Percentiles rank a stretch among this genome's conserved stretches.
Evolutionary conservation across 208 protist species (phyloP).

Genomic region (Tritrichomonas musculus): DNA sequence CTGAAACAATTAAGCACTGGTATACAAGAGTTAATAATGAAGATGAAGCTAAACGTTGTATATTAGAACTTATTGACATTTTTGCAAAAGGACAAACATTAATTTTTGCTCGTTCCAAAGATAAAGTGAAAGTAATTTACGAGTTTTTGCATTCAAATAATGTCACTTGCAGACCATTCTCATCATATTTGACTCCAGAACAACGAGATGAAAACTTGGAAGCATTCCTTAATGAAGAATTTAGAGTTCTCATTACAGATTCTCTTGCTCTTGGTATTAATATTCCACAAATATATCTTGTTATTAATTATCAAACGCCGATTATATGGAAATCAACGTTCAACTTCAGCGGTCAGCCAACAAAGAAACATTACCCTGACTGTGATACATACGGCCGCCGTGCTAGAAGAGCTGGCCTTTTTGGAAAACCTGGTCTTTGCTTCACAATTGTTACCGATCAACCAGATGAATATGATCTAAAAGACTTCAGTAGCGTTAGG

Average conservation of each 20-base stretch:
- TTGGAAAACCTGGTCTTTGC: conserved; percentile 67
- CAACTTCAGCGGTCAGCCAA: neutral
- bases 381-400: conserved; percentile 60
- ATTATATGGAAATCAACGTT: conserved; percentile 63
- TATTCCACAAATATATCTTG: conserved; percentile 85
- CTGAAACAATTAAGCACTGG: no score
- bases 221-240: conserved; percentile 84
- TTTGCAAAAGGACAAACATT: neutral
- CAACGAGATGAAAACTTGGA: conserved; percentile 93
- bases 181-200: conserved; percentile 85
- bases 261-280: conserved; percentile 68
- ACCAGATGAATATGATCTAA: neutral
- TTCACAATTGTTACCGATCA: neutral
- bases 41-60: neutral
- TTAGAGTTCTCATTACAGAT: conserved; percentile 97
- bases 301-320: conserved; percentile 95
- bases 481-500: neutral
- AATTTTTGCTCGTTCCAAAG: neutral
- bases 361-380: neutral
- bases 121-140: neutral
- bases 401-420: conserved; percentile 86
- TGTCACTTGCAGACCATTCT: neutral
- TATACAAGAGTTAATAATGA: neutral
- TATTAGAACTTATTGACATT: neutral
- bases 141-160: neutral